Percentiles rank a stretch among this genome's conserved stretches.
Evolutionary conservation across 2,329 filamentous ascomycete species (phyloP).

Genomic region (Aureobasidium sp.): DNA sequence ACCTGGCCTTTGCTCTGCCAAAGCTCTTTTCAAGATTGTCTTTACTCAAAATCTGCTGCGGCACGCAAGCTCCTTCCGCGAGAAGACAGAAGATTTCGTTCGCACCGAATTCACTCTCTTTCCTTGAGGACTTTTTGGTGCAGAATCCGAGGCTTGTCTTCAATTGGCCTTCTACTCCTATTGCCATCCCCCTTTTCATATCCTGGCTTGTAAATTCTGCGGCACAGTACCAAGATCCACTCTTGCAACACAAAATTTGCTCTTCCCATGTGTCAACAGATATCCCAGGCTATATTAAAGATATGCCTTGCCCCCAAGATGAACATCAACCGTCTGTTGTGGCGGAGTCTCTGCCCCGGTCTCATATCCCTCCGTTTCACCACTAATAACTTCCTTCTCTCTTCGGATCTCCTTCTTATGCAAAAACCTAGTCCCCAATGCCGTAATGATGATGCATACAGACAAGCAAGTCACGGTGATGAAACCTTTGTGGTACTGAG

Average conservation of each 20-base stretch:
- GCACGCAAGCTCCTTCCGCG: background rate
- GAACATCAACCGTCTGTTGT: background rate
- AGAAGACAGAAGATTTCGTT: background rate
- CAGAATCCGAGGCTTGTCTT: background rate
- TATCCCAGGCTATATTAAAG: background rate
- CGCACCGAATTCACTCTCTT: background rate
- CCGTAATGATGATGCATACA: constrained; percentile 43
- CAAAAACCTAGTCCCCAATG: constrained; percentile 21
- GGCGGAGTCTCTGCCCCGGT: background rate
- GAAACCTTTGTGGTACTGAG: constrained; percentile 55
- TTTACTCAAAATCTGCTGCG: too few species aligned
- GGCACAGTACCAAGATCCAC: background rate
- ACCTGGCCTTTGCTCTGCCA: too few species aligned
- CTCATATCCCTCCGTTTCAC: background rate
- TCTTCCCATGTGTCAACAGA: background rate
- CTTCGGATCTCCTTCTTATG: background rate
- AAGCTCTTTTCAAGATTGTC: too few species aligned
- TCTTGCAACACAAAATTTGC: background rate
- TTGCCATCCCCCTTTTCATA: too few species aligned
- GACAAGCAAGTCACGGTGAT: constrained; percentile 49
- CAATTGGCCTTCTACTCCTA: background rate
- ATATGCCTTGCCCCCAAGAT: background rate
- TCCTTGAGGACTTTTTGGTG: background rate
- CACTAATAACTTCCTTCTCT: background rate
- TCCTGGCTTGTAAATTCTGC: background rate